phyloP scores from a whole-genome alignment of 2,329 filamentous ascomycete genomes.

The Pseudopithomyces chartarum region DNA sequence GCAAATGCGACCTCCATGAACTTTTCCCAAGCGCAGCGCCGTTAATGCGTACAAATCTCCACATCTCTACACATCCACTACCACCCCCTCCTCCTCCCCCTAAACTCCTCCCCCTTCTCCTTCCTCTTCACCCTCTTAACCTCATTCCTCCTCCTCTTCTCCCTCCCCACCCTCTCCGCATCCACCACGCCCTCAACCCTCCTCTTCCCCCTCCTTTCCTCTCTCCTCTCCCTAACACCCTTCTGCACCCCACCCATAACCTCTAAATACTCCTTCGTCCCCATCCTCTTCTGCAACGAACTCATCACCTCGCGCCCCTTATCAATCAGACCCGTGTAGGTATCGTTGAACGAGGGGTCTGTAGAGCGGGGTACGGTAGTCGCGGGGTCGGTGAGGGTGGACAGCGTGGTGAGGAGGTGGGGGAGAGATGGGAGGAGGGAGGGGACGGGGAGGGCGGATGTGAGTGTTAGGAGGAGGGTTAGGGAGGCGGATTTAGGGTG shows the following conservation, averaged over 20 bases:
- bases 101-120: slow-evolving; percentile 74
- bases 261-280: slow-evolving; percentile 77
- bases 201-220: slow-evolving; percentile 79
- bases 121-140: slow-evolving; percentile 60
- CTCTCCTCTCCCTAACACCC: slow-evolving; percentile 71
- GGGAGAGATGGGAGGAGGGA: slow-evolving; percentile 68
- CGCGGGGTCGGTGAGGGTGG: slow-evolving; percentile 81
- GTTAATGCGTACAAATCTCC: background rate
- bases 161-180: slow-evolving; percentile 75
- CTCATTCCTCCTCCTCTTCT: slow-evolving; percentile 75
- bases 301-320: slow-evolving; percentile 80
- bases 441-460: slow-evolving; percentile 62
- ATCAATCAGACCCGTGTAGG: slow-evolving; percentile 73
- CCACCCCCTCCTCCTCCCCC: slow-evolving; percentile 72
- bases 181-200: slow-evolving; percentile 84
- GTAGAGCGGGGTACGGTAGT: slow-evolving; percentile 74
- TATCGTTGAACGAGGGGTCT: slow-evolving; percentile 69
- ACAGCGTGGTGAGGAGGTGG: slow-evolving; percentile 69
- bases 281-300: slow-evolving; percentile 81
- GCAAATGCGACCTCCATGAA: too few species aligned
- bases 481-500: slow-evolving; percentile 77
- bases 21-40: too few species aligned
- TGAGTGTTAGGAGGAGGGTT: slow-evolving; percentile 73
- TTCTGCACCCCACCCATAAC: slow-evolving; percentile 75
- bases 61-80: slow-evolving; percentile 40